Base-by-base conservation (phyloP, 768 basidiomycete genomes). In the Suillus subaureus region DNA sequence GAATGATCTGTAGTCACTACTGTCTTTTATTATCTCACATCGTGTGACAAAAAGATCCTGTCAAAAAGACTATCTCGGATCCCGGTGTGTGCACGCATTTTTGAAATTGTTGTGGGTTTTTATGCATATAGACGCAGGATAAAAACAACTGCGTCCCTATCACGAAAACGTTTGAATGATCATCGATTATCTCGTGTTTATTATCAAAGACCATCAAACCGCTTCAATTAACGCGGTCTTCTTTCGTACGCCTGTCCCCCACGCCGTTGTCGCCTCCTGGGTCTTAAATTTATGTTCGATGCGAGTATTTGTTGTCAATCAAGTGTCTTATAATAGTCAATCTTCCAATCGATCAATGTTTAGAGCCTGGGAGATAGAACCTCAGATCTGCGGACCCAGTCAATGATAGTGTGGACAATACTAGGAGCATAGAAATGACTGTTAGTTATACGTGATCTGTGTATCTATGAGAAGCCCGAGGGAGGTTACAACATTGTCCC, bases 371-470 rank as follows among this genome's bases (percentile, higher is more conserved):
- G 33, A 33, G 67, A 64, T 47, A 68, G 61, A 63, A 65, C 57
- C 28, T 40, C 43, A 47, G 21, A 40, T 63, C 45, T 33, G 55
- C 51, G 63, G 40, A 61, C 65, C 51, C 47, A 35, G 33, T 68
- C 55, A 54, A 40, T 47, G 61, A 63, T 58, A 61, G 63, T 63
- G 67, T 68, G 67, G 67, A 57, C 65, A 57, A 45, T 56, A n/a
- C n/a, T n/a, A 49, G 42, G 49, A 47, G n/a, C 7, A 33, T 49
- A 62, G 42, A 66, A 64, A 40, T 47, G 66, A 62, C 35, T 28
- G 37, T 37, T 42, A 35, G 61, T 39, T 66, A 67, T 76, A 76
- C 73, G 72, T 77, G 69, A 76, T 76, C 31, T 61, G 63, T 68
- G 66, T 68, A 61, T 31, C 52, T 55, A 62, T 61, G 45, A 56